Evolutionary conservation across 768 basidiomycete genomes (phyloP).

Genomic region (Glaciozyma antarctica): DNA sequence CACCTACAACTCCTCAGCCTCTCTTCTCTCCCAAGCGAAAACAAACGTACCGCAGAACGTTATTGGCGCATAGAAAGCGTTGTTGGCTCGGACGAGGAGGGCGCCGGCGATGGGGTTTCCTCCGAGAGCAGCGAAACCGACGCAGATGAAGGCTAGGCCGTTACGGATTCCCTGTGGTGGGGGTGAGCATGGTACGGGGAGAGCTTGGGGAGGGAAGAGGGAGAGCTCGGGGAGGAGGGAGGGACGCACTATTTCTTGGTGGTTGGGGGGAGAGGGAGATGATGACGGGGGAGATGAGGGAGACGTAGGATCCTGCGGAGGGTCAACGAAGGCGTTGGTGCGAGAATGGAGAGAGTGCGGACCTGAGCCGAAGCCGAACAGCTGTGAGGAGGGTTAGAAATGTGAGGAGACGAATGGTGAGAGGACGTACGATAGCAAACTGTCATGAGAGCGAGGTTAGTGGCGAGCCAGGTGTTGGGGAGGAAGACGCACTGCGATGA

Average conservation of each 20-base stretch:
- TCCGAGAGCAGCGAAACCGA: constrained; percentile 9
- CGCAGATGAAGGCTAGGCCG: constrained; percentile 10
- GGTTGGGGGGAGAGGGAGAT: constrained; percentile 9
- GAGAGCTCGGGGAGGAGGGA: no score
- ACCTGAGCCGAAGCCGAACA: background rate
- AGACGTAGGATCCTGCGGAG: constrained; percentile 36
- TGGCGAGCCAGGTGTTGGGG: no score
- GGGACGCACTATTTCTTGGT: constrained; percentile 11
- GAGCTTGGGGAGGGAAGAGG: no score
- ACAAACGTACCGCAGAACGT: constrained; percentile 9
- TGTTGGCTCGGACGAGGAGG: background rate
- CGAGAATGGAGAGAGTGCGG: background rate
- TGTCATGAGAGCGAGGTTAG: background rate
- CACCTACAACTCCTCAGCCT: no score
- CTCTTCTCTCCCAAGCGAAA: no score
- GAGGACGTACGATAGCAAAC: background rate
- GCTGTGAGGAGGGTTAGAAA: background rate
- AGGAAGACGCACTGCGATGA: background rate
- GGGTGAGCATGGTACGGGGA: no score
- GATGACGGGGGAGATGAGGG: constrained; percentile 27
- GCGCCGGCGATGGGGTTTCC: constrained; percentile 23
- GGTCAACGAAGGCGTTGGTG: constrained; percentile 16
- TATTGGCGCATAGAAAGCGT: no score
- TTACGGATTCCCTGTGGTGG: no score
- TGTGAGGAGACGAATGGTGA: background rate